Base-by-base conservation (phyloP, 2,329 filamentous ascomycete genomes). In the Dactylellina leptospora region DNA sequence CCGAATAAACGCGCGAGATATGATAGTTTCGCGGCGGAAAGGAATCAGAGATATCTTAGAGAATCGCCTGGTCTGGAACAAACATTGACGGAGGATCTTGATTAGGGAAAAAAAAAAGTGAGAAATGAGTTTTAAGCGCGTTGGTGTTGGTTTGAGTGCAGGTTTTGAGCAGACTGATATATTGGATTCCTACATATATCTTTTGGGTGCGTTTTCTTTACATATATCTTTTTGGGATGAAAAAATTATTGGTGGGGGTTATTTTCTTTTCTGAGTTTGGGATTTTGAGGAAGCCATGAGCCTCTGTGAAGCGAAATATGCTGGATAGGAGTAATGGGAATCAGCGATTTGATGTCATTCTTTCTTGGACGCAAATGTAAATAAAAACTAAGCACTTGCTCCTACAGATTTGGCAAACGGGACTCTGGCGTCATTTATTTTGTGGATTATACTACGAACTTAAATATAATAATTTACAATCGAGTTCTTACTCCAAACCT, bases 1-100 rank as follows among this genome's bases (percentile, higher is more conserved):
- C 68, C 68, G n/a, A 64, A 54, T 36, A 72, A 72, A 28, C 18
- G 68, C 22, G 51, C 23, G 10, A 53, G 68, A 55, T 72, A 72
- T 16, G 18, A 72, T 27, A 72, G 51, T 20, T 55, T 53, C 18
- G 64, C 56, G 5, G 64, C 64, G 9, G 56, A 71, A 38, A 71
- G 64, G 28, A 71, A 71, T 16, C 64, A 71, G 18, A 48, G 50
- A 20, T 71, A 62, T 18, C 42, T 71, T 11, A 56, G 64, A 20
- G 66, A 71, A 27, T 72, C 68, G 13, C 68, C 68, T 13, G 68
- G 54, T 13, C 58, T 73, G 50, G 54, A 55, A 36, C 47, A 73
- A 38, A 20, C 47, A 2, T 55, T 73, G 28, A 73, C 69, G 1
- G 69, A 68, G 11, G 54, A 66, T 20, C 58, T 73, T 27, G 69